Base-by-base conservation (phyloP, 116 monocot species). In the Cymodocea nodosa region DNA sequence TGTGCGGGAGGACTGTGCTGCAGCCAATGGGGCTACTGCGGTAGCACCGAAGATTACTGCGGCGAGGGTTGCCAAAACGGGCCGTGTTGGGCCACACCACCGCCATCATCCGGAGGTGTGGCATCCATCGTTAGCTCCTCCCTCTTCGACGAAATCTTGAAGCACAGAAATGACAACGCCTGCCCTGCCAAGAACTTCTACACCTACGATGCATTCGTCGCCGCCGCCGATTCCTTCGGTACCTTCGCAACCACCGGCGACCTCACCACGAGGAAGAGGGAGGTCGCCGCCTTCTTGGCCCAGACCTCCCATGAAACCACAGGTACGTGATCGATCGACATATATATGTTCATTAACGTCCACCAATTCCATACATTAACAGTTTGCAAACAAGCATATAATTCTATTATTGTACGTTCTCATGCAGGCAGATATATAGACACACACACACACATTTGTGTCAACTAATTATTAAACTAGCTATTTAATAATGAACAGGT, bases 231-330 rank as follows among this genome's bases (percentile, higher is more conserved):
- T 23, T 23, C 65, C 22, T 82, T 75, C 57, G 14, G 34, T 7
- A 63, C 35, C n/a, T 82, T 82, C 48, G 78, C 34, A 12, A 78
- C 60, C 5, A 75, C 78, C 10, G 78, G 82, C 5, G 63, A 59
- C 49, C 13, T 19, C 20, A 50, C 8, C 23, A 75, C 69, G 3
- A 57, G 59, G 30, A 73, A 71, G 66, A 66, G 79, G 53, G 83
- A 83, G 70, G 66, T 83, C 23, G 83, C 83, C 12, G 83, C 79
- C 19, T 83, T 83, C 73, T 70, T 83, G 16, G 83, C 52, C 4
- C 79, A 83, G 70, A 81, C 81, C 23, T 81, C 81, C 1, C 77
- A 82, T 14, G 79, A 83, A 22, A 79, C 75, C 23, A 79, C 79
- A 4, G 78, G 78, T 79, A 2, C n/a, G n/a, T n/a, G n/a, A n/a